Base-by-base conservation (phyloP, 106 monocot species). In the Hemerocallis citrina region DNA sequence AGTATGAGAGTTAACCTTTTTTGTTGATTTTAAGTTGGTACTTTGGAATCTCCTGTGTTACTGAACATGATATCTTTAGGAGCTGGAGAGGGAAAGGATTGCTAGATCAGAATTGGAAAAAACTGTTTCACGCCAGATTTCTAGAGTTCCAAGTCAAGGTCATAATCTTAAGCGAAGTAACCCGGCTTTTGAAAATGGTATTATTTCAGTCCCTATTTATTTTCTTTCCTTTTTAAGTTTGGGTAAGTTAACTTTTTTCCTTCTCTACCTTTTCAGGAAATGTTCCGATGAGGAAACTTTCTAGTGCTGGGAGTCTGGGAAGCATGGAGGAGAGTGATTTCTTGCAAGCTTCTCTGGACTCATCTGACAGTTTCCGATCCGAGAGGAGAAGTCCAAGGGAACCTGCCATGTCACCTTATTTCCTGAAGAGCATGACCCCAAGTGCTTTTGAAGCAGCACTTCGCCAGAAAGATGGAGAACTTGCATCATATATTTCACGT, bases 401-500 rank as follows among this genome's bases (percentile, higher is more conserved):
- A 44, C 39, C 51, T 50, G 76, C 52, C 15, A 67, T 87, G 12
- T 81, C 89, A 3, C 76, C 81, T 50, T 91, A 91, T 69, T 96
- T 76, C 61, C 60, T 91, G 31, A 91, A 88, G 66, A 96, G 84
- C 80, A 84, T 96, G 96, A 91, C 96, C 8, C 90, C 91, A 47
- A 91, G 81, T 73, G 69, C 87, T 45, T 96, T 87, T 72, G 96
- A 96, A 74, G 86, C 84, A 20, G 73, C 84, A 40, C 87, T 96
- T 59, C 86, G 96, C 24, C 91, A 96, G 28, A 96, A 91, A 64
- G 96, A 96, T 70, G 91, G 91, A 51, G 96, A 96, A 64, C 76
- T 96, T n/a, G 71, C 81, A 34, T 96, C 96, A 58, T 96, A 91
- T 66, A 69, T 87, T 66, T 84, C 96, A 36, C 96, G 96, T 52